Base-by-base conservation (phyloP, 2,329 filamentous ascomycete species). In the Pyrenochaeta sp. region DNA sequence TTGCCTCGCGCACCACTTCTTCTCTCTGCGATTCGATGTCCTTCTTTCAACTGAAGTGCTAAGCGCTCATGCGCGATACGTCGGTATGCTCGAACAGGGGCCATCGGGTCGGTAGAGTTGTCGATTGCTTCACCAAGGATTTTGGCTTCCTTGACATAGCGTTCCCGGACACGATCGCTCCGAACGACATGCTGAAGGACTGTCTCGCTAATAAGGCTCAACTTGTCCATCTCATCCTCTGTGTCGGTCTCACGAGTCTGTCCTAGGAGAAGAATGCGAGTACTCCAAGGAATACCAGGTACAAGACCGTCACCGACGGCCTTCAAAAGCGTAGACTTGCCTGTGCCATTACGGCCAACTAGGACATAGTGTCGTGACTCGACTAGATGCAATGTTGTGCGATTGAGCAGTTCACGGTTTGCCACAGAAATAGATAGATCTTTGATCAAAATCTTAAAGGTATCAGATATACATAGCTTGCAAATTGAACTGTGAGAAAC, bases 271-370 rank as follows among this genome's bases (percentile, higher is more conserved):
- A 73, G 41, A 14, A 73, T 67, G 3, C 54, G 51, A 7, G 67
- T 63, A 37, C 65, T 69, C 63, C 61, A 68, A 5, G 69, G 67
- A 7, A 72, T 71, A 0, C 88, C 89, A 0, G 90, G 89, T 11
- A 95, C 87, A 22, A 91, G 77, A 59, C 89, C 89, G 49, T 90
- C 85, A 4, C 85, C 86, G 55, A 95, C 85, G 1, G 90, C 89
- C 60, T 83, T 83, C 11, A 94, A 74, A 6, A 93, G 72, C 0
- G 88, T 93, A 3, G 88, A 92, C 65, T 95, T 95, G 5, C 90
- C 90, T 2, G 85, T 87, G 1, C 90, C 90, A 70, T 95, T 95
- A 6, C 88, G 80, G 0, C 90, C 90, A 14, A 93, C 77, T 2
- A 95, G 75, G 0, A 89, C 89, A 75, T 95, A 95, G 48, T 88